Base-by-base conservation (phyloP, 768 basidiomycete species). In the Auricularia heimuer region DNA sequence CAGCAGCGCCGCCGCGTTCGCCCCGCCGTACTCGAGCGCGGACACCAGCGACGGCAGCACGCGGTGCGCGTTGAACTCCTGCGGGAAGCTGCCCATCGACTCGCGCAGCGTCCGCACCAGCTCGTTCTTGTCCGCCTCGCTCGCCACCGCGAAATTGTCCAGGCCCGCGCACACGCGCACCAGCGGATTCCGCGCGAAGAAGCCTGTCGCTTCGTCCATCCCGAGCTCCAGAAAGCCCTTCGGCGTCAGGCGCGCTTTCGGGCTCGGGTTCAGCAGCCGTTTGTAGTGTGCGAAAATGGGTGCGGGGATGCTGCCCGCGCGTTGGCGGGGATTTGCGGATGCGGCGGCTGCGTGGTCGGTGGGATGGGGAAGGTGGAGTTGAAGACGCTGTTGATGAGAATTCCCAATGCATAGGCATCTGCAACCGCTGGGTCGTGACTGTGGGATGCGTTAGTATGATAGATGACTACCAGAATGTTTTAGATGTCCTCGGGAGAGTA, bases 351-450 rank as follows among this genome's bases (percentile, higher is more conserved):
- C 34, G 78, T 78, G 2, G 86, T 89, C 1, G 86, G 79, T 6
- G 89, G 89, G 4, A 82, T 79, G 10, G 89, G 88, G n/a, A 85
- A 82, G 0, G 81, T 77, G 1, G 92, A 91, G 74, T 98, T 98
- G 80, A 98, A 98, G 16, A 94, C 80, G 11, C 84, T 77, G 75
- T 94, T 90, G 33, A 96, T 80, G 62, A 98, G 82, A 8, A 98
- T 78, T 18, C 94, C 94, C 8, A 98, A 82, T 1, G 89, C 85
- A 74, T 98, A 98, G 11, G 90, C 84, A 75, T 99, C 97, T 65
- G 87, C 82, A 11, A 84, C 85, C 54, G 88, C 80, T 7, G 87
- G 78, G 67, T 80, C 81, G 47, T 77, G 70, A 39, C 80, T 83
- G 68, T 3, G 18, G 4, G 29, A 29, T 29, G 3, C 54, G n/a